phyloP scores from a whole-genome alignment of 805 yeast genomes.

The Ascoidea tarda region DNA sequence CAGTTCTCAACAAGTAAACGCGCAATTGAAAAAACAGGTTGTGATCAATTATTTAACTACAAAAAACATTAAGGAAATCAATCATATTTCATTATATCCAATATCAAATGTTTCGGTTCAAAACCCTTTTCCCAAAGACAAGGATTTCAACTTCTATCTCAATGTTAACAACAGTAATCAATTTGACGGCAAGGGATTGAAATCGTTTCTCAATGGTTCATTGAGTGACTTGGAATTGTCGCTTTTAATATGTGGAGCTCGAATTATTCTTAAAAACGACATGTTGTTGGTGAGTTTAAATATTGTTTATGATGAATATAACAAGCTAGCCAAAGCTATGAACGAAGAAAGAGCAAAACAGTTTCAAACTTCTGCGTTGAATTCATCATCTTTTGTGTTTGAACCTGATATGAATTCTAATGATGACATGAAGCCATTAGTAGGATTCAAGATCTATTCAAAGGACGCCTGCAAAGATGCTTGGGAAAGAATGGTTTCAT shows the following conservation, averaged over 20 bases:
- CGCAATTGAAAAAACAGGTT: conserved; percentile 8
- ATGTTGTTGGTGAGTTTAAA: conserved; percentile 59
- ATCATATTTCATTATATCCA: conserved; percentile 19
- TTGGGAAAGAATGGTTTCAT: conserved; percentile 59
- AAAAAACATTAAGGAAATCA: conserved; percentile 21
- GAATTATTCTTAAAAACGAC: conserved; percentile 48
- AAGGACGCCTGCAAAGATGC: conserved; percentile 45
- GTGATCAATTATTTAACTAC: conserved; percentile 18
- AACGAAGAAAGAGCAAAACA: conserved; percentile 25
- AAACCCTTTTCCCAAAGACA: conserved; percentile 13
- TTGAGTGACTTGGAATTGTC: conserved; percentile 63
- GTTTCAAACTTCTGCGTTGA: conserved; percentile 14
- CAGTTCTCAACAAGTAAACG: background rate
- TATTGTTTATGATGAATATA: conserved; percentile 64
- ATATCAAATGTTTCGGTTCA: conserved; percentile 14
- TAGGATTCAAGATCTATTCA: conserved; percentile 42
- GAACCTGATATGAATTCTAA: conserved; percentile 16
- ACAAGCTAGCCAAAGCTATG: conserved; percentile 30
- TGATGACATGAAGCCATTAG: conserved; percentile 19
- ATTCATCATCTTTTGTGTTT: conserved; percentile 13
- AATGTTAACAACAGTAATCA: conserved; percentile 3
- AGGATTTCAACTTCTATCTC: conserved; percentile 12
- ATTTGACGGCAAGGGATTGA: conserved; percentile 1
- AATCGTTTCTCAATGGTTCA: conserved; percentile 13
- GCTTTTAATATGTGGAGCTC: conserved; percentile 58